Evolutionary conservation across 257 asterid genomes (phyloP).

Genomic region (Nicotiana noctiflora): DNA sequence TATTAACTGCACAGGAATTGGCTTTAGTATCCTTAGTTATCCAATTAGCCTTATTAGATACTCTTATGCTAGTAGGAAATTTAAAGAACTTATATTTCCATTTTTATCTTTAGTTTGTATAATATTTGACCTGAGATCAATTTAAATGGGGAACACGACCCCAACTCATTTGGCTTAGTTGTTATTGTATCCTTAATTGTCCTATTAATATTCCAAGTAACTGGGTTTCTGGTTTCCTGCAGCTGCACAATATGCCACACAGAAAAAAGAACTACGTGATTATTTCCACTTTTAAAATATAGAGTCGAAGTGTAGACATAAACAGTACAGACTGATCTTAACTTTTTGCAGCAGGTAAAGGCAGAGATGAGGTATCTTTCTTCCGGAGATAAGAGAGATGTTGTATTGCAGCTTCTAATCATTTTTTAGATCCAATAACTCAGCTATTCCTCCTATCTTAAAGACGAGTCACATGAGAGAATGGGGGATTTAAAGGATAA

Average conservation of each 20-base stretch:
- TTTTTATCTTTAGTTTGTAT: too few relatives aligned
- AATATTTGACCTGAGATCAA: too few relatives aligned
- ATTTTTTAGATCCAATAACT: neutral
- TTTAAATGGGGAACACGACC: too few relatives aligned
- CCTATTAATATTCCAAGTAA: neutral
- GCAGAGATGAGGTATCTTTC: neutral
- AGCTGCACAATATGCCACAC: neutral
- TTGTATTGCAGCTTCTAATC: neutral
- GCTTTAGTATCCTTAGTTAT: neutral
- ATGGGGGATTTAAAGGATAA: neutral
- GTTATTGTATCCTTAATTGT: too few relatives aligned
- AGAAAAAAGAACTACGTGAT: neutral
- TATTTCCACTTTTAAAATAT: neutral
- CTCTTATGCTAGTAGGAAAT: too few relatives aligned
- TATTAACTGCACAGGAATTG: neutral
- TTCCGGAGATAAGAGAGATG: neutral
- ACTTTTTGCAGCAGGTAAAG: neutral
- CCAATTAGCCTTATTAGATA: too few relatives aligned
- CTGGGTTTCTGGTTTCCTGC: neutral
- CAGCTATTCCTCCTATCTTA: neutral
- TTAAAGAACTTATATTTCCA: too few relatives aligned
- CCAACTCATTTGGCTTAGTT: too few relatives aligned
- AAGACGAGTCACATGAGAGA: neutral
- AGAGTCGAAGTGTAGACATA: neutral
- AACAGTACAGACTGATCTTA: neutral